Conservation (phyloP, 257 asterid species). For the Nemophila menziesii region DNA sequence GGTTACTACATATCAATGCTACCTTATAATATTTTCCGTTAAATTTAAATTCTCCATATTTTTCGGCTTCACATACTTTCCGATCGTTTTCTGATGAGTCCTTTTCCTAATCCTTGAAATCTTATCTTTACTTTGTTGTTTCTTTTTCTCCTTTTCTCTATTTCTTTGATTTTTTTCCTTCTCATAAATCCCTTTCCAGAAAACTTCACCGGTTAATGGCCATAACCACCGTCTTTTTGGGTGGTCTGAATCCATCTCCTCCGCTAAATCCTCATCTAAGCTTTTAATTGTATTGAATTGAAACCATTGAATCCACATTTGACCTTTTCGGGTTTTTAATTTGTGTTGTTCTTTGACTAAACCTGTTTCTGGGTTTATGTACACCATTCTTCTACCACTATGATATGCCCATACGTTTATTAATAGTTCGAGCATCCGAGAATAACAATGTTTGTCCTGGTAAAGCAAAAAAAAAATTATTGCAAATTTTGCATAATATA, state of each 20-base stretch:
- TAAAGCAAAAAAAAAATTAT: not conserved
- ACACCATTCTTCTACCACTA: conserved; percentile 74
- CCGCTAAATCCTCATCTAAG: conserved; percentile 88
- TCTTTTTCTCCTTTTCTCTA: conserved; percentile 59
- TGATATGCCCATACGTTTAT: conserved; percentile 95
- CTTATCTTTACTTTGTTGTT: conserved; percentile 61
- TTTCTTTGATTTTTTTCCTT: conserved; percentile 49
- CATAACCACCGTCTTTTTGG: conserved; percentile 64
- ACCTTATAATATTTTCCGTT: conserved; percentile 19
- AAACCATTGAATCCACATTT: conserved; percentile 93
- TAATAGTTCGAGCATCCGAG: conserved; percentile 71
- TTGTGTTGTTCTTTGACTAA: conserved; percentile 65
- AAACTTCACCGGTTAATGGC: conserved; percentile 84
- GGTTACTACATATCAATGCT: conserved; percentile 24
- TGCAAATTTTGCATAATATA: not conserved
- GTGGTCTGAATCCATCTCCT: conserved; percentile 60
- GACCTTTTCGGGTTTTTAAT: conserved; percentile 53
- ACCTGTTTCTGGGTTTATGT: conserved; percentile 65
- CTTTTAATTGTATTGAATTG: conserved; percentile 55
- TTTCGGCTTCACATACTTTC: conserved; percentile 72
- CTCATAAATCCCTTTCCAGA: conserved; percentile 72
- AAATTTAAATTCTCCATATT: conserved; percentile 27
- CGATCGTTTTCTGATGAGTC: conserved; percentile 61
- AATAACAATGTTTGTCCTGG: conserved; percentile 92
- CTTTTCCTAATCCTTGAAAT: conserved; percentile 59